Base-by-base conservation (phyloP, 2,329 filamentous ascomycete species). In the Seiridium cupressi region DNA sequence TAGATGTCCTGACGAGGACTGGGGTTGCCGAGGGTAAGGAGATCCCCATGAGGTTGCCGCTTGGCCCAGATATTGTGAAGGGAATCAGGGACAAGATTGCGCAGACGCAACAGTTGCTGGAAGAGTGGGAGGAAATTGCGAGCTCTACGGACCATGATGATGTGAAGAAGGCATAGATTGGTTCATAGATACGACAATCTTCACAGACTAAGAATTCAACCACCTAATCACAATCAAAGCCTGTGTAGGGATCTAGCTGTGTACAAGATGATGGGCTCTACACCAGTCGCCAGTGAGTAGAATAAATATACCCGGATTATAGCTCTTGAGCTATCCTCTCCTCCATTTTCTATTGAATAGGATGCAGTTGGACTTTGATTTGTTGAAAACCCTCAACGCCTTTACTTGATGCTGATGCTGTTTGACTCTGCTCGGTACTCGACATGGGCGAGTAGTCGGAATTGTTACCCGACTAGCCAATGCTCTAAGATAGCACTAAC, bases 1-100 rank as follows among this genome's bases (percentile, higher is more conserved):
- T 87, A 4, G 85, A 89, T 63, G 74, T 85, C 11, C 64, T 89
- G 64, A 85, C 81, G 6, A 74, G 74, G 48, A 77, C 73, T 2
- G 84, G 84, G 0, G 73, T 74, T 32, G 82, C 75, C 2, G 26
- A 68, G 46, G 84, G 81, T 0, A 81, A 70, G 63, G 75, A 79
- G 26, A 72, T 88, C 1, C 86, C 85, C 0, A 64, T 81, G 11
- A 73, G 85, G 35, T 65, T 89, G 54, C 72, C 79, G n/a, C 69
- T 89, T 46, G 87, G 86, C 0, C 76, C 72, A 6, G 85, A 88
- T 68, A 72, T 73, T 5, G 66, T 81, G n/a, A 62, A 68, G 4
- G 68, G 63, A 3, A 74, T 85, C 9, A 74, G 73, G 57, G 66
- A 62, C 1, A 82, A 82, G 73, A 79, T 79, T 59, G 69, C 72